phyloP scores from a whole-genome alignment of 2,329 filamentous ascomycete genomes.

The Fusarium nanum region DNA sequence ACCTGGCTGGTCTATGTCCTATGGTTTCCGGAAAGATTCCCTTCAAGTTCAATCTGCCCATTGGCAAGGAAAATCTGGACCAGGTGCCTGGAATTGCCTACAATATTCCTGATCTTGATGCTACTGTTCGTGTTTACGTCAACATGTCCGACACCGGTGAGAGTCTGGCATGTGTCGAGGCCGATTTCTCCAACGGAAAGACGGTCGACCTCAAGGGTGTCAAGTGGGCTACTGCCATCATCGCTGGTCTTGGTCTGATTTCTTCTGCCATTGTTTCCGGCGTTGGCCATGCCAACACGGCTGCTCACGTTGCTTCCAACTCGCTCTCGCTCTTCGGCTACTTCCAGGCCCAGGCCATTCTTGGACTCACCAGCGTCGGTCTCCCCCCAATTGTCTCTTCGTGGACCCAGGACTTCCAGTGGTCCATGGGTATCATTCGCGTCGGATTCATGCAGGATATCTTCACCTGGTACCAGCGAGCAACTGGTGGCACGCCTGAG shows the following conservation, averaged over 20 bases:
- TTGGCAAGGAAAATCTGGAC: constrained; percentile 67
- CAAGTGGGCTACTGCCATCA: constrained; percentile 88
- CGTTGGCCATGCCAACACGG: constrained; percentile 91
- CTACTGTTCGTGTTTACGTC: constrained; percentile 83
- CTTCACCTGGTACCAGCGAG: constrained; percentile 94
- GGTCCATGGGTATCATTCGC: constrained; percentile 96
- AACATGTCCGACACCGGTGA: constrained; percentile 71
- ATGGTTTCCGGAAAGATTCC: constrained; percentile 88
- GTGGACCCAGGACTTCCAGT: constrained; percentile 98
- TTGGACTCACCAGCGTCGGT: constrained; percentile 83
- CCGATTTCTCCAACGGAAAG: constrained; percentile 88
- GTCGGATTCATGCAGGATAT: constrained; percentile 88
- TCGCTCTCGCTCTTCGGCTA: constrained; percentile 94
- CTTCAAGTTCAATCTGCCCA: constrained; percentile 74
- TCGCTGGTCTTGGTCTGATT: constrained; percentile 84
- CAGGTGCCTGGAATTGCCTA: constrained; percentile 87
- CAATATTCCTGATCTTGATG: constrained; percentile 90
- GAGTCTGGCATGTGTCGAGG: constrained; percentile 87
- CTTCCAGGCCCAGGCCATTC: constrained; percentile 93
- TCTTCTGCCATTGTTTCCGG: constrained; percentile 91
- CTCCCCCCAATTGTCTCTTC: constrained; percentile 89
- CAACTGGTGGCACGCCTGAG: constrained; percentile 87
- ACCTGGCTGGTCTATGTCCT: constrained; percentile 83
- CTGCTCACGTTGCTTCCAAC: constrained; percentile 93
- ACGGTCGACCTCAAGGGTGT: constrained; percentile 90